Evolutionary conservation across 2,329 filamentous ascomycete species (phyloP).

Genomic region (Fusarium clavum): DNA sequence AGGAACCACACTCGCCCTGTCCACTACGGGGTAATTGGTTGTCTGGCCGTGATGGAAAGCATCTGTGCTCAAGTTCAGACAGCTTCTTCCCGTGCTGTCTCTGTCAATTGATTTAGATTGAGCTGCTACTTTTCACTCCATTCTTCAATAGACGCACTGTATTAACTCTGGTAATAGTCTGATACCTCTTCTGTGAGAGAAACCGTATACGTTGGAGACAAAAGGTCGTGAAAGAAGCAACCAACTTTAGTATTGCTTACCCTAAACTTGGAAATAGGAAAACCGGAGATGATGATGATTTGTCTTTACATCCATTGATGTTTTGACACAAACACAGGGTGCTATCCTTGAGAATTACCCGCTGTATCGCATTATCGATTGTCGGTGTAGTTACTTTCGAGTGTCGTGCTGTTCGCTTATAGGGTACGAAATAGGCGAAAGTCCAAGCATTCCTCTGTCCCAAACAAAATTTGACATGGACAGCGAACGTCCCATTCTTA

Average conservation of each 20-base stretch:
- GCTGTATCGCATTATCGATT: too few species aligned
- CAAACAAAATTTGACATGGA: neutral
- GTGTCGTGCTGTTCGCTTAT: neutral
- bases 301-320: neutral
- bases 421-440: neutral
- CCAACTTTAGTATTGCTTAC: neutral
- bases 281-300: neutral
- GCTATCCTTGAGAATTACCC: neutral
- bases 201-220: neutral
- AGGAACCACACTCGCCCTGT: neutral
- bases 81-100: neutral
- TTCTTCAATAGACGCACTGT: neutral
- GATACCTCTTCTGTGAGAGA: neutral
- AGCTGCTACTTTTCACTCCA: rapidly evolving
- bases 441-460: neutral
- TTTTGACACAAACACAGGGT: neutral
- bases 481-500: neutral
- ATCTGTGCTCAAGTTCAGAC: neutral
- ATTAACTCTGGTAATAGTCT: neutral
- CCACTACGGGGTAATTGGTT: neutral
- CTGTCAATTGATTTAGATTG: neutral
- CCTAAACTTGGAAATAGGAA: neutral
- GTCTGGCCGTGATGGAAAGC: neutral
- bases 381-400: neutral
- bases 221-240: neutral